A percentile compares a stretch with the other conserved stretches of the same genome.
Conservation (phyloP, 2,329 filamentous ascomycete species). For the Hymenoscyphus fructigenus region DNA sequence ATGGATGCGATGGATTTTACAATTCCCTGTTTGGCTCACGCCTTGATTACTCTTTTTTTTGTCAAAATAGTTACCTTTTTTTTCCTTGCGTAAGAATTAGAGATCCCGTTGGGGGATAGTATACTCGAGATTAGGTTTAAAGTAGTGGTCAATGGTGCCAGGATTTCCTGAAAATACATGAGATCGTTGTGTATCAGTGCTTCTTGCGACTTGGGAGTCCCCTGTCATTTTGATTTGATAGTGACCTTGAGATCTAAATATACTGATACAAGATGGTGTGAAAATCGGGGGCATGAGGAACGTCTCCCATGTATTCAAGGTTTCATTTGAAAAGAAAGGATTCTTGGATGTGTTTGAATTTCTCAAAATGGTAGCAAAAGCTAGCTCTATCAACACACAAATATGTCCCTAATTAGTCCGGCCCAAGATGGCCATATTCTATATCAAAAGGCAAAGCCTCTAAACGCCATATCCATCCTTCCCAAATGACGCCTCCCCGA, state of each 20-base stretch:
- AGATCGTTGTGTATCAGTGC: no score
- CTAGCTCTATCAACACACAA: background rate
- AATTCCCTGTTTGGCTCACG: slow-evolving; percentile 3
- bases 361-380: background rate
- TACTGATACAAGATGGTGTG: no score
- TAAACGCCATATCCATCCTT: slow-evolving; percentile 2
- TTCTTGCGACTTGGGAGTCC: no score
- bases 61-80: background rate
- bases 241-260: no score
- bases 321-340: background rate
- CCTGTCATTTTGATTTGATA: no score
- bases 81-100: background rate
- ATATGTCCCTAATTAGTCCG: background rate
- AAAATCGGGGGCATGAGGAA: background rate
- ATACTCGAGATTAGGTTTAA: background rate
- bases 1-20: background rate
- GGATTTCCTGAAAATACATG: no score
- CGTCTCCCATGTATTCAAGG: background rate
- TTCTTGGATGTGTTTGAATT: background rate
- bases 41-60: background rate
- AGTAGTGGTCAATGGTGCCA: no score
- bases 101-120: background rate
- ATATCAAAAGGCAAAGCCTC: slow-evolving; percentile 1
- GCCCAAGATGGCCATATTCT: background rate
- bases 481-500: background rate